Conservation (phyloP, 2,329 filamentous ascomycete genomes). For the Zymoseptoria passerinii region DNA sequence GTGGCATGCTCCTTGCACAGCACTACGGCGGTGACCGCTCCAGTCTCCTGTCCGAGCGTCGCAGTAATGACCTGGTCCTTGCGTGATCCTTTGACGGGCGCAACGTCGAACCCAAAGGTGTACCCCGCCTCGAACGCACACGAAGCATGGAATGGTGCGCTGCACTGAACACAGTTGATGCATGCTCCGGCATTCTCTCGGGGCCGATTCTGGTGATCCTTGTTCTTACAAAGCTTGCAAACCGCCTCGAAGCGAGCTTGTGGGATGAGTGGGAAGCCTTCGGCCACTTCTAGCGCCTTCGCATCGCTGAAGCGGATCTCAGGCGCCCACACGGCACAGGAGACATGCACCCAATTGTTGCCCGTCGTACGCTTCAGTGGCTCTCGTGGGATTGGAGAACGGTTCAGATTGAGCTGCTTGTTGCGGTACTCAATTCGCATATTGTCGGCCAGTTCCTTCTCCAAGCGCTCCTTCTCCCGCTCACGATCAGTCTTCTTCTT, state of each 20-base stretch:
- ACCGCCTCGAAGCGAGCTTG: constrained; percentile 62
- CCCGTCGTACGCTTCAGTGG: constrained; percentile 87
- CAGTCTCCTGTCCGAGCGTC: constrained; percentile 70
- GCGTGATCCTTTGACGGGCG: constrained; percentile 79
- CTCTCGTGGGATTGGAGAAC: constrained; percentile 76
- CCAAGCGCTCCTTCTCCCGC: constrained; percentile 74
- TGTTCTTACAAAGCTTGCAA: constrained; percentile 76
- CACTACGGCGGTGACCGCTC: constrained; percentile 73
- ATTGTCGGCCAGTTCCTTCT: constrained; percentile 73
- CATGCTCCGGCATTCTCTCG: constrained; percentile 57
- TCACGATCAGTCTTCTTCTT: constrained; percentile 93
- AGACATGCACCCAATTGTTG: constrained; percentile 97
- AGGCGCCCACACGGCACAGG: constrained; percentile 82
- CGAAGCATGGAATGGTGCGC: constrained; percentile 68
- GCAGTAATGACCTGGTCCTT: constrained; percentile 74
- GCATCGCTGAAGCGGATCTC: constrained; percentile 90
- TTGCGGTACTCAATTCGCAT: constrained; percentile 75
- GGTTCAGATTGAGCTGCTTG: constrained; percentile 73
- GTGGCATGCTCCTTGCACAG: constrained; percentile 82
- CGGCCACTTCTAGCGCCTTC: constrained; percentile 71
- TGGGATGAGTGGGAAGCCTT: constrained; percentile 80
- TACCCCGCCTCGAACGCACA: constrained; percentile 82
- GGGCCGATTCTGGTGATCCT: constrained; percentile 31
- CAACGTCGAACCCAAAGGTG: constrained; percentile 80
- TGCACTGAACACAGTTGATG: constrained; percentile 70